A percentile compares a stretch with the other conserved stretches of the same genome.
These are phyloP conservation scores for Aspergillus ellipticus DNA, from an alignment of 495 filamentous ascomycete genomes.

Conservation along the genomic window DNA sequence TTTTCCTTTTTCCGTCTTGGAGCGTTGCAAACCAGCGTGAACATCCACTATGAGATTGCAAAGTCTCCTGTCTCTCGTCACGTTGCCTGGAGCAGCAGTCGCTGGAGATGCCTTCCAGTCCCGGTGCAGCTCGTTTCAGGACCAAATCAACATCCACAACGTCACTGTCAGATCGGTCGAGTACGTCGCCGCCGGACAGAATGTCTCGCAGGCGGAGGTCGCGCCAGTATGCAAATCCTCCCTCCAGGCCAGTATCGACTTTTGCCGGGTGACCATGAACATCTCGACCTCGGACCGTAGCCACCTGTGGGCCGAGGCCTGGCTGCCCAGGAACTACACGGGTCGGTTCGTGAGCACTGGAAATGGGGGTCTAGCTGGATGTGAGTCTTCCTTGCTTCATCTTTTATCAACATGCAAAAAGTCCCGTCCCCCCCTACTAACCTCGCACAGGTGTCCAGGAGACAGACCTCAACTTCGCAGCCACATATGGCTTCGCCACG, in stretches of 20 bases:
- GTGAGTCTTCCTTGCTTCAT: conserved; percentile 29
- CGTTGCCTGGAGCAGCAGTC: neutral
- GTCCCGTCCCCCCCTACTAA: neutral
- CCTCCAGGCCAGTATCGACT: conserved; percentile 43
- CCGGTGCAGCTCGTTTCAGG: conserved; percentile 29
- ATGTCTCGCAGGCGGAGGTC: conserved; percentile 44
- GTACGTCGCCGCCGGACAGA: conserved; percentile 46
- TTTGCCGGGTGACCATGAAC: conserved; percentile 56
- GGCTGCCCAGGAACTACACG: conserved; percentile 52
- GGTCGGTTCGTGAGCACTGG: conserved; percentile 53
- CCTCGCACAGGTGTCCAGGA: conserved; percentile 40
- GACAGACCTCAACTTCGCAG: conserved; percentile 40
- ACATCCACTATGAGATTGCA: neutral
- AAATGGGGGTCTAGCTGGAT: conserved; percentile 55
- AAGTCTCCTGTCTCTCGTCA: neutral
- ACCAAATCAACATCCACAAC: conserved; percentile 33
- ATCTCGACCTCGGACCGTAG: conserved; percentile 52
- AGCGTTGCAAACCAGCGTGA: neutral
- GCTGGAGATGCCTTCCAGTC: conserved; percentile 25
- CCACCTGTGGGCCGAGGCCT: conserved; percentile 54
- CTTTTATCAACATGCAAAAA: too few relatives aligned
- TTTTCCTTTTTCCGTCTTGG: neutral
- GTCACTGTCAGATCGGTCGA: conserved; percentile 36
- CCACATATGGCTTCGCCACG: conserved; percentile 50
- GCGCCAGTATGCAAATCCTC: conserved; percentile 38